These are phyloP conservation scores for Pleurotus tuoliensis DNA, from an alignment of 768 basidiomycete species.

Conservation along the genomic window DNA sequence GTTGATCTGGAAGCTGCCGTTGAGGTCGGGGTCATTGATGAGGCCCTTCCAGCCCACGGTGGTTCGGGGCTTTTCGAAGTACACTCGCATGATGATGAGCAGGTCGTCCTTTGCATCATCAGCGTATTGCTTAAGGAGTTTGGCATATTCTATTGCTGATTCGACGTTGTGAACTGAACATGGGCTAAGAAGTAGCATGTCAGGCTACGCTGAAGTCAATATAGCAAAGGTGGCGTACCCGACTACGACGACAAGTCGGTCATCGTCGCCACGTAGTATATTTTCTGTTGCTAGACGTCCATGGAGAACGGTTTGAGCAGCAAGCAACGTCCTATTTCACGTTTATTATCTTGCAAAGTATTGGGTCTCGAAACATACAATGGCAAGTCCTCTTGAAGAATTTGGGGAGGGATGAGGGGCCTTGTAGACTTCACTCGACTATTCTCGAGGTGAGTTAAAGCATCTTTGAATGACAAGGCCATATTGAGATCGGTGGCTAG, in stretches of 20 bases:
- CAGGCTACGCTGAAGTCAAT: not conserved
- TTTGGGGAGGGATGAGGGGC: constrained; percentile 91
- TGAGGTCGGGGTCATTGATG: constrained; percentile 93
- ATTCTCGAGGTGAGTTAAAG: constrained; percentile 80
- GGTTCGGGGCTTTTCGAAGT: constrained; percentile 93
- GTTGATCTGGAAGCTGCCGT: constrained; percentile 95
- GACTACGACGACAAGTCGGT: constrained; percentile 88
- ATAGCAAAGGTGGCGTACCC: constrained; percentile 46
- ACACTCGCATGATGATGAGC: constrained; percentile 92
- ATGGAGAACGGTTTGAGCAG: constrained; percentile 87
- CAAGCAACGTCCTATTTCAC: constrained; percentile 56
- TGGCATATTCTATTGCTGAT: constrained; percentile 85
- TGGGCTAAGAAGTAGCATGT: constrained; percentile 33
- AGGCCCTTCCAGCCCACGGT: constrained; percentile 98
- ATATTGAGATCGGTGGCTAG: constrained; percentile 52
- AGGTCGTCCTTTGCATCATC: constrained; percentile 72
- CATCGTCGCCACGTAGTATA: constrained; percentile 82
- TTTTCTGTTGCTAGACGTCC: constrained; percentile 77
- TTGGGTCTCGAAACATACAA: constrained; percentile 44
- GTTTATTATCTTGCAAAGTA: constrained; percentile 9
- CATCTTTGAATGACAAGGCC: constrained; percentile 76
- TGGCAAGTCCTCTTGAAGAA: constrained; percentile 91
- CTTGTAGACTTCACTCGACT: constrained; percentile 81
- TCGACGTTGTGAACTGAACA: constrained; percentile 93
- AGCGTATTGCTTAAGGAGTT: constrained; percentile 73